Conservation (phyloP, 768 basidiomycete species). For the Tephrocybe rancida region DNA sequence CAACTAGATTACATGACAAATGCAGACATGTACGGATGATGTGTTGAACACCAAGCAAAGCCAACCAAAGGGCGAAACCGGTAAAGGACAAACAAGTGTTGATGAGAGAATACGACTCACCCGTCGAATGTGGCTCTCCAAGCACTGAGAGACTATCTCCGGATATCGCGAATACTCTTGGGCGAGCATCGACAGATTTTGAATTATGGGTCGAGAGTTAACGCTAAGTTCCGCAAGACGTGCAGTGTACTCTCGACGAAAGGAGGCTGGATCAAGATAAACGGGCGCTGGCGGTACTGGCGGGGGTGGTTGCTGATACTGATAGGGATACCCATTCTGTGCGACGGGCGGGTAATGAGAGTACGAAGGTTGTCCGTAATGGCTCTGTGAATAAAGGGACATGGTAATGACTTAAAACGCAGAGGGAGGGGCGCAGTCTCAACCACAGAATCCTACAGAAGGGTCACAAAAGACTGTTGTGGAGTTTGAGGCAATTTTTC, state of each 20-base stretch:
- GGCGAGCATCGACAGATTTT: slow-evolving; percentile 89
- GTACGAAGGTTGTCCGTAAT: slow-evolving; percentile 63
- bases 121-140: slow-evolving; percentile 84
- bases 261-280: slow-evolving; percentile 65
- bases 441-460: slow-evolving; percentile 17
- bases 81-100: slow-evolving; percentile 11
- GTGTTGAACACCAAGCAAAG: slow-evolving; percentile 15
- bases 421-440: slow-evolving; percentile 16
- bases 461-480: slow-evolving; percentile 14
- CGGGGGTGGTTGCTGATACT: slow-evolving; percentile 46
- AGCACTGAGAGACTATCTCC: slow-evolving; percentile 77
- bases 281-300: slow-evolving; percentile 39
- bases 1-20: slow-evolving; percentile 45
- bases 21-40: slow-evolving; percentile 20
- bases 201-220: slow-evolving; percentile 95
- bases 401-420: slow-evolving; percentile 49
- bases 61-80: slow-evolving; percentile 20
- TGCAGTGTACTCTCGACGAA: slow-evolving; percentile 75
- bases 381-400: slow-evolving; percentile 67
- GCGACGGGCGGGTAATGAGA: slow-evolving; percentile 46
- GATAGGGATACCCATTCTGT: slow-evolving; percentile 43
- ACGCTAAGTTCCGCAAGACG: slow-evolving; percentile 83
- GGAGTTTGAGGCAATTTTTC: slow-evolving; percentile 37
- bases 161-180: slow-evolving; percentile 82
- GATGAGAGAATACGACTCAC: slow-evolving; percentile 60